Evolutionary conservation across 148 eudicot species (phyloP).

Genomic region (Rhododendron williamsianum): DNA sequence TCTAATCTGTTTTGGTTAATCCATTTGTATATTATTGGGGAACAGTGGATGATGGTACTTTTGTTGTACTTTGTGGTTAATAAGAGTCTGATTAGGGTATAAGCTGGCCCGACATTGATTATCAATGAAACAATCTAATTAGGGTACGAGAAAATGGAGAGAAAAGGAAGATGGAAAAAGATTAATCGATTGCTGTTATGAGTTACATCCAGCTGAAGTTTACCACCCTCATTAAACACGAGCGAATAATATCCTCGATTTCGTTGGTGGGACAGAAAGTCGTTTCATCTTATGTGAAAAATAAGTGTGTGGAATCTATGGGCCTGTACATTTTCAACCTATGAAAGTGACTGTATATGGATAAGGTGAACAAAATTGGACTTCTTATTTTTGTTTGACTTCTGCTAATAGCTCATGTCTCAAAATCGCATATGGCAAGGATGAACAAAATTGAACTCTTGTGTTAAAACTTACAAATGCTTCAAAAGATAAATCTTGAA

Average conservation of each 20-base stretch:
- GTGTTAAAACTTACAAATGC: background rate
- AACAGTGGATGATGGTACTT: constrained; percentile 7
- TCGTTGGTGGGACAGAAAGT: too few species aligned
- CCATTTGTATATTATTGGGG: constrained; percentile 10
- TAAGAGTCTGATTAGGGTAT: background rate
- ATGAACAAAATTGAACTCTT: background rate
- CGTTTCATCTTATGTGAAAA: background rate
- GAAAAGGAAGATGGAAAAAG: too few species aligned
- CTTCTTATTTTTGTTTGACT: background rate
- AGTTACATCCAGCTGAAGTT: constrained; percentile 7
- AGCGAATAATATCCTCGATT: too few species aligned
- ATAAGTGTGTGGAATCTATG: background rate
- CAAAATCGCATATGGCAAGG: background rate
- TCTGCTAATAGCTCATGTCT: background rate
- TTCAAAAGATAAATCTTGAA: background rate
- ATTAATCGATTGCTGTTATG: background rate
- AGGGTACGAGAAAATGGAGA: background rate
- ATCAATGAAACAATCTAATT: too few species aligned
- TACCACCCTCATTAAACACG: background rate
- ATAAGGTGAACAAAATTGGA: background rate
- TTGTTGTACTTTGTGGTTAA: background rate
- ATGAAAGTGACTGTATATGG: background rate
- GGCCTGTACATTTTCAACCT: background rate
- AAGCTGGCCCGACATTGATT: background rate
- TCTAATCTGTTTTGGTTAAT: constrained; percentile 3